These are phyloP conservation scores for Phoma sp. DNA, from an alignment of 2,329 filamentous ascomycete genomes.

Conservation along the genomic window DNA sequence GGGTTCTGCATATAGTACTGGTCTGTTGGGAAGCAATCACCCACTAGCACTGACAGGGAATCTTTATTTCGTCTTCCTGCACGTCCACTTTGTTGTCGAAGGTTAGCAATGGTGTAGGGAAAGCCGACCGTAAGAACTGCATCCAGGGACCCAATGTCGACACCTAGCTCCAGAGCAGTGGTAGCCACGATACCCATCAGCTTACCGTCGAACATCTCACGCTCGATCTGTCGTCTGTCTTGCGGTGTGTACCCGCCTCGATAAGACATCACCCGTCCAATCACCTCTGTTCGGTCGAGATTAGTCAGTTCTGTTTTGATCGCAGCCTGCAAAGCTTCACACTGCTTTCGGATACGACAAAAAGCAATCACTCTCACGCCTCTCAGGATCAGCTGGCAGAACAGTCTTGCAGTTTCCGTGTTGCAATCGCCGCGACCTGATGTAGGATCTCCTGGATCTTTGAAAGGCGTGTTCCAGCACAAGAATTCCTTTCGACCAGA, in stretches of 20 bases:
- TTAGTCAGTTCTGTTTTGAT: conserved; percentile 78
- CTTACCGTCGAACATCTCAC: conserved; percentile 96
- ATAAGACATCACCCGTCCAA: conserved; percentile 88
- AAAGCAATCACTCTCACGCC: conserved; percentile 94
- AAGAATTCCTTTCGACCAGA: conserved; percentile 92
- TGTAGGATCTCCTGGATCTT: conserved; percentile 83
- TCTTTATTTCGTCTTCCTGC: conserved; percentile 93
- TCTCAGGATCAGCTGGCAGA: conserved; percentile 85
- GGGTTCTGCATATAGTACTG: conserved; percentile 98
- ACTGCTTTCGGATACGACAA: conserved; percentile 84
- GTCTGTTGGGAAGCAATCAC: conserved; percentile 87
- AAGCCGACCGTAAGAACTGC: conserved; percentile 94
- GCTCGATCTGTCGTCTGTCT: conserved; percentile 86
- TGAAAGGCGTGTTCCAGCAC: conserved; percentile 97
- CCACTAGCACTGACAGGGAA: conserved; percentile 86
- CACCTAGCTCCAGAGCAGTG: conserved; percentile 88
- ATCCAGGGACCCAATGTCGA: conserved; percentile 93
- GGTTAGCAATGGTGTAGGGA: conserved; percentile 91
- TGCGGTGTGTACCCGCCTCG: conserved; percentile 93
- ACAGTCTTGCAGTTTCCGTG: conserved; percentile 84
- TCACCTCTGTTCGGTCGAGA: conserved; percentile 76
- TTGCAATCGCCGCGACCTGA: conserved; percentile 85
- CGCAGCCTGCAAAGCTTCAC: conserved; percentile 81
- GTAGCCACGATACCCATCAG: conserved; percentile 93
- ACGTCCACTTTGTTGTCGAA: conserved; percentile 92